Base-by-base conservation (phyloP, 1,139 yeast species). In the Yamadazyma conglobata region DNA sequence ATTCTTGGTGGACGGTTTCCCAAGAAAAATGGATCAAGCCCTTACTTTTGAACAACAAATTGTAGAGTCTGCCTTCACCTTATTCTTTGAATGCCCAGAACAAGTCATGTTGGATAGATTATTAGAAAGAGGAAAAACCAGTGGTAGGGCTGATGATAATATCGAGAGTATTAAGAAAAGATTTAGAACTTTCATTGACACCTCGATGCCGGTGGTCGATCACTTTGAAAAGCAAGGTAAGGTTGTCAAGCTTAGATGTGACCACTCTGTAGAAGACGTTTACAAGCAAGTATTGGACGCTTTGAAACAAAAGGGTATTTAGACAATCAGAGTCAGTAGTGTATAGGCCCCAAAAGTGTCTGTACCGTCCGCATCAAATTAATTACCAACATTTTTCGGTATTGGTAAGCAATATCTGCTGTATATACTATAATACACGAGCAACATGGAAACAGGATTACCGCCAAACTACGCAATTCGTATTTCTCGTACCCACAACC, bases 1-100 rank as follows among this genome's bases (percentile, higher is more conserved):
- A 35, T 91, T 89, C 56, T 64, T 91, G 49, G 77, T 91, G 34
- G 98, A 91, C 56, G 98, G 98, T 2, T 91, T 91, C 74, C 98
- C 98, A 23, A 75, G 98, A 55, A 87, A 89, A 57, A 89, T 91
- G 96, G 98, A 91, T 61, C 98, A 91, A 64, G 97, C 97, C 0
- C 41, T 84, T 29, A 84, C 91, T 19, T 91, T 91, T 56, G 98
- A 91, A 61, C 76, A 83, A 33, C 70, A 78, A 40, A 78, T 91
- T 28, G 89, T 86, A 28, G 76, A 71, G 33, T 77, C 91, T 31
- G 70, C 84, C 26, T 78, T 88, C 60, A 84, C 94, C 2, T 69
- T 91, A 38, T 91, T 86, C 67, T 91, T 91, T 53, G 95, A 89
- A 47, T 91, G 98, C 58, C 95, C 96, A 4, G 97, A 91, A 60